Percentiles rank a stretch among this genome's conserved stretches.
phyloP scores from a whole-genome alignment of 2,329 filamentous ascomycete species.

The Samsoniella hepiali region DNA sequence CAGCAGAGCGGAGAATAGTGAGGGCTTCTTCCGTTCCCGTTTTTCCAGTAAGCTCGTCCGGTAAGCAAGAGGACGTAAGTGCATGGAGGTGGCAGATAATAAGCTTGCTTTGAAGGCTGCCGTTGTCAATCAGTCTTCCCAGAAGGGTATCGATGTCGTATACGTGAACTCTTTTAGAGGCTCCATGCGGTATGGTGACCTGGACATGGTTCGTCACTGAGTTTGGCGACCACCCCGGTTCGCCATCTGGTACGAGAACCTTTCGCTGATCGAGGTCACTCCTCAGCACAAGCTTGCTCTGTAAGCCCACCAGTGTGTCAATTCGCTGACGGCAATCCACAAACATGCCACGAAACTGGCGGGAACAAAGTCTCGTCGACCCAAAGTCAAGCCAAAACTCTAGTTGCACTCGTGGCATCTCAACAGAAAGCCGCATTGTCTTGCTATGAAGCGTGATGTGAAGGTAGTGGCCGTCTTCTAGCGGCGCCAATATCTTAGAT shows the following conservation, averaged over 20 bases:
- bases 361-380: background rate
- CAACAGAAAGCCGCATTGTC: background rate
- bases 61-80: constrained; percentile 47
- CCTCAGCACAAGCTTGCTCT: constrained; percentile 4
- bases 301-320: background rate
- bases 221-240: background rate
- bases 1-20: constrained; percentile 43
- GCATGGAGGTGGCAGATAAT: constrained; percentile 50
- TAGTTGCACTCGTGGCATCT: background rate
- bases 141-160: constrained; percentile 6
- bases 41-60: constrained; percentile 43
- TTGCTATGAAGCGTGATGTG: background rate
- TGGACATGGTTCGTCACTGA: background rate
- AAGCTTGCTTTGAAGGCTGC: constrained; percentile 50
- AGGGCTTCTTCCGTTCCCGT: constrained; percentile 55
- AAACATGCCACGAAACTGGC: constrained; percentile 15
- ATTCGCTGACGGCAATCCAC: background rate
- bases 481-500: background rate
- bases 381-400: background rate
- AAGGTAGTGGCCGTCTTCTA: background rate
- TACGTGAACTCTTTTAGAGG: background rate
- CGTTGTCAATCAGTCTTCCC: constrained; percentile 42
- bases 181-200: background rate
- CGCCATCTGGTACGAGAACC: constrained; percentile 6
- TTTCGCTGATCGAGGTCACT: background rate